Evolutionary conservation across 768 basidiomycete genomes (phyloP).

Genomic region (Mycena sanguinolenta): DNA sequence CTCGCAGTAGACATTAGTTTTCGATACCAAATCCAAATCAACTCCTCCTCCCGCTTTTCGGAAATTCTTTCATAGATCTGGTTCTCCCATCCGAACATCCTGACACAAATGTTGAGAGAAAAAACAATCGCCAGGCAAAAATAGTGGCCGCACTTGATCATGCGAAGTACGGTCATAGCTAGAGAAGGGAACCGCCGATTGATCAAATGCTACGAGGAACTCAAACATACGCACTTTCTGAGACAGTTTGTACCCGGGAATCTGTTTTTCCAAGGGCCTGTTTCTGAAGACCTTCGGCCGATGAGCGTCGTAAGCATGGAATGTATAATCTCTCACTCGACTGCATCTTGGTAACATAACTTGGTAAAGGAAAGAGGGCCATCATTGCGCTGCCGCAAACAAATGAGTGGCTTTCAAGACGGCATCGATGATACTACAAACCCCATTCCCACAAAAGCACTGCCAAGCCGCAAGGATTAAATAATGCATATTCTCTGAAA

Average conservation of each 20-base stretch:
- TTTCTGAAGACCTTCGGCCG: slow-evolving; percentile 57
- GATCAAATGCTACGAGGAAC: background rate
- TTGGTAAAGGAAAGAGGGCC: slow-evolving; percentile 67
- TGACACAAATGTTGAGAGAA: background rate
- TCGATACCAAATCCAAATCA: slow-evolving; percentile 60
- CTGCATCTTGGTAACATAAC: slow-evolving; percentile 62
- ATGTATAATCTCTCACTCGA: slow-evolving; percentile 42
- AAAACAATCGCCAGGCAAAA: too few species aligned
- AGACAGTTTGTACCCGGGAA: slow-evolving; percentile 70
- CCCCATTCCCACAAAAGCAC: slow-evolving; percentile 70
- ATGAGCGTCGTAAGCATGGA: too few species aligned
- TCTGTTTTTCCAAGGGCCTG: slow-evolving; percentile 69
- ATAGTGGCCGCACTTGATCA: slow-evolving; percentile 62
- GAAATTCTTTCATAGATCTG: slow-evolving; percentile 66
- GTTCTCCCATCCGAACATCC: slow-evolving; percentile 75
- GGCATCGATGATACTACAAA: background rate
- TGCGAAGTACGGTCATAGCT: slow-evolving; percentile 69
- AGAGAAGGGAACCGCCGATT: slow-evolving; percentile 6
- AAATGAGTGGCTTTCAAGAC: too few species aligned
- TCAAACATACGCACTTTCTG: slow-evolving; percentile 61
- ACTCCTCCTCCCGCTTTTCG: slow-evolving; percentile 72
- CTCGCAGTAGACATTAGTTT: too few species aligned
- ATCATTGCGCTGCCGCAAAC: slow-evolving; percentile 18
- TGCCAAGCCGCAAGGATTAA: slow-evolving; percentile 38
- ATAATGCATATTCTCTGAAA: background rate